A percentile compares a stretch with the other conserved stretches of the same genome.
Evolutionary conservation across 129 eudicot genomes (phyloP).

Genomic region (Tanacetum coccineum): DNA sequence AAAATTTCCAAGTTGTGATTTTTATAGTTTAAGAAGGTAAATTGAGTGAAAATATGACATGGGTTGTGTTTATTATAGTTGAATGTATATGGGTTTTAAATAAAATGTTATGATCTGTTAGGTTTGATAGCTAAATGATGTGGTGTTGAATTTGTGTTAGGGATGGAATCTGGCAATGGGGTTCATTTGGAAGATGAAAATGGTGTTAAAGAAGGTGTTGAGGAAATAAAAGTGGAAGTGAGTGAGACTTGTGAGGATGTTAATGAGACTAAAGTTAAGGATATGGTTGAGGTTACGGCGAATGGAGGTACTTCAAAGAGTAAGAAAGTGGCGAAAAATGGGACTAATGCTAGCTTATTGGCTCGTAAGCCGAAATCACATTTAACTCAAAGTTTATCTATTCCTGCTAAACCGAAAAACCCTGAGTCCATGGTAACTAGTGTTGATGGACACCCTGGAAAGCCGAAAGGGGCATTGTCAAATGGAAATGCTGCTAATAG

Average conservation of each 20-base stretch:
- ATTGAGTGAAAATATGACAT: not conserved
- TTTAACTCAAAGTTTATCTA: constrained; percentile 58
- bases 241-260: constrained; percentile 36
- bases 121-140: not conserved
- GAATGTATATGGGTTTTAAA: not conserved
- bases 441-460: constrained; percentile 50
- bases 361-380: constrained; percentile 41
- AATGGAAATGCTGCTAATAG: constrained; percentile 39
- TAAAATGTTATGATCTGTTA: constrained; percentile 15
- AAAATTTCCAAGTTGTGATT: constrained; percentile 6
- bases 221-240: constrained; percentile 30
- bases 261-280: constrained; percentile 29
- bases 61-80: constrained; percentile 22
- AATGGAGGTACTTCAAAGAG: constrained; percentile 38
- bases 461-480: constrained; percentile 35
- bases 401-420: constrained; percentile 52
- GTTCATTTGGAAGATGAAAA: constrained; percentile 46
- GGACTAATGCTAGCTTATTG: constrained; percentile 28
- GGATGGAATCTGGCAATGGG: constrained; percentile 73
- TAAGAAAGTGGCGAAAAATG: constrained; percentile 35
- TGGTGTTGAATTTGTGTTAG: constrained; percentile 15
- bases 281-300: constrained; percentile 24
- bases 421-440: constrained; percentile 48
- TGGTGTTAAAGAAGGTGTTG: constrained; percentile 31
- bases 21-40: constrained; percentile 7